Evolutionary conservation across 495 filamentous ascomycete species (phyloP).

Genomic region (Viridothelium virens): DNA sequence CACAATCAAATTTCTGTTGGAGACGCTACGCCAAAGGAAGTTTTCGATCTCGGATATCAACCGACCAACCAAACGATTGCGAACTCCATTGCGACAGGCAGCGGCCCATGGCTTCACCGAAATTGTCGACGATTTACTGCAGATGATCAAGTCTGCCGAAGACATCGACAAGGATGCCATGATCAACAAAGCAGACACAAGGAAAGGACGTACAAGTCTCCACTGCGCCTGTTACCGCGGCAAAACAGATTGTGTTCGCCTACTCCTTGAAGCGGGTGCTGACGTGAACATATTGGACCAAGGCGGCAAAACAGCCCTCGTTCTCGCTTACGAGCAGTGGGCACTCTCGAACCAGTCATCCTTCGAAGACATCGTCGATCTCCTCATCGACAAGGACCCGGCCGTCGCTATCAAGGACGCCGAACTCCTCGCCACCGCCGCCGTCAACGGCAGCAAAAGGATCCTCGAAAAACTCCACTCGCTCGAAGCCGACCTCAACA

Average conservation of each 20-base stretch:
- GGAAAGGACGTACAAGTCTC: constrained; percentile 21
- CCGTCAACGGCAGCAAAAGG: constrained; percentile 2
- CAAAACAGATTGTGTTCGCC: constrained; percentile 13
- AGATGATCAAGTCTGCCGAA: constrained; percentile 20
- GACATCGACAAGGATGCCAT: constrained; percentile 9
- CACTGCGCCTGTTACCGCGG: constrained; percentile 21
- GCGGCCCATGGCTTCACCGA: constrained; percentile 17
- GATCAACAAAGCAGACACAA: constrained; percentile 18
- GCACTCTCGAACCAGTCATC: constrained; percentile 7
- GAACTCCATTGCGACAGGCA: constrained; percentile 17
- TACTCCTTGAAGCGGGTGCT: not conserved
- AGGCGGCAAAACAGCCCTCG: constrained; percentile 7
- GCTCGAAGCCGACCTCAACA: constrained; percentile 5
- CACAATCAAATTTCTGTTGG: constrained; percentile 17
- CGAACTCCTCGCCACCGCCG: not conserved
- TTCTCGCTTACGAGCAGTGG: constrained; percentile 10
- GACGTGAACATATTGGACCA: not conserved
- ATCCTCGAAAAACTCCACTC: constrained; percentile 3
- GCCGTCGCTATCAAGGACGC: not conserved
- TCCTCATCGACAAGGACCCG: constrained; percentile 8
- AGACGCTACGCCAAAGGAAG: constrained; percentile 7
- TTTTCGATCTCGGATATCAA: constrained; percentile 15
- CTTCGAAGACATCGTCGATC: not conserved
- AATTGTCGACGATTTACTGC: constrained; percentile 11
- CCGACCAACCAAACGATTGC: constrained; percentile 13